A percentile compares a stretch with the other conserved stretches of the same genome.
These are phyloP conservation scores for Lactifluus volemus DNA, from an alignment of 768 basidiomycete species.

Conservation along the genomic window DNA sequence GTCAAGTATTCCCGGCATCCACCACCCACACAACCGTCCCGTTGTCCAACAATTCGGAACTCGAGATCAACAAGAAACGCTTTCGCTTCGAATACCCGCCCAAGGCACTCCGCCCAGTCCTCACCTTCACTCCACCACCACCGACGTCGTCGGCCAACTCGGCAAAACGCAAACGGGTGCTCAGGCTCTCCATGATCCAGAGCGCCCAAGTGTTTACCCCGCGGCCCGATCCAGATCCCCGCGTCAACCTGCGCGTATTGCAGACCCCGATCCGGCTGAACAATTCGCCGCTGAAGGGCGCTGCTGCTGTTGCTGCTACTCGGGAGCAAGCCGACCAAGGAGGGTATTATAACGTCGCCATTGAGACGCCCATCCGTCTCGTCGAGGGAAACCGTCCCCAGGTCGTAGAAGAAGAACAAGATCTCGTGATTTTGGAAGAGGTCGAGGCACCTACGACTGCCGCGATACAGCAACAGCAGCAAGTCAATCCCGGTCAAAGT, in stretches of 20 bases:
- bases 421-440: constrained; percentile 65
- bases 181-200: constrained; percentile 69
- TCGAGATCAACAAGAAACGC: constrained; percentile 60
- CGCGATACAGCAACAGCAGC: background rate
- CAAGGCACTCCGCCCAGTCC: constrained; percentile 51
- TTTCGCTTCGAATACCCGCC: constrained; percentile 73
- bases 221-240: constrained; percentile 46
- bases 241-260: constrained; percentile 55
- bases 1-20: constrained; percentile 44
- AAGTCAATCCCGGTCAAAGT: constrained; percentile 9
- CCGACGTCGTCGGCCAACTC: background rate
- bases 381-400: constrained; percentile 59
- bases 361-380: constrained; percentile 39
- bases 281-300: constrained; percentile 20
- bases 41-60: constrained; percentile 52
- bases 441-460: constrained; percentile 34
- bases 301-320: background rate
- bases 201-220: constrained; percentile 69
- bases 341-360: constrained; percentile 25
- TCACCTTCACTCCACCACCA: constrained; percentile 30
- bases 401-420: constrained; percentile 61
- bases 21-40: constrained; percentile 42
- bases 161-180: constrained; percentile 31
- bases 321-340: constrained; percentile 28
- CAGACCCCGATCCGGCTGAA: constrained; percentile 40